Percentiles rank a stretch among this genome's conserved stretches.
These are phyloP conservation scores for Tuber calosporum DNA, from an alignment of 495 filamentous ascomycete species.

Conservation along the genomic window DNA sequence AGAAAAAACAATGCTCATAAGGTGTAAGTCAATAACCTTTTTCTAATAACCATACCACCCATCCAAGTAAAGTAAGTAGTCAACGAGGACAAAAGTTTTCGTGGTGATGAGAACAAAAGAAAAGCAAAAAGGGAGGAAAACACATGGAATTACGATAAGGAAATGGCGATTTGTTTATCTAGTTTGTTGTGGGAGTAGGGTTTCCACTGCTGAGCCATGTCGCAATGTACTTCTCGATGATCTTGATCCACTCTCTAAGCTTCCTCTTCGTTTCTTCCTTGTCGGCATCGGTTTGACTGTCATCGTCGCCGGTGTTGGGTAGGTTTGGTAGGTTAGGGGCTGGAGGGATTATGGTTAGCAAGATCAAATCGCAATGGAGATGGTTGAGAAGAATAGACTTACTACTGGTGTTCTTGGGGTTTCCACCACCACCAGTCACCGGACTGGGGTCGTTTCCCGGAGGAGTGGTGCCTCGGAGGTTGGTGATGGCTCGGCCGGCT, in stretches of 20 bases:
- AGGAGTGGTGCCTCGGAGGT: constrained; percentile 4
- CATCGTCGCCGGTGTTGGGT: not conserved
- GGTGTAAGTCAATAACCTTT: not conserved
- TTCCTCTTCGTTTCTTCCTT: not conserved
- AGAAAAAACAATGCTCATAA: too few species aligned
- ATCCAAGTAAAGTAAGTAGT: not conserved
- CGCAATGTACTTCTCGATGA: not conserved
- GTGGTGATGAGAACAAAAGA: not conserved
- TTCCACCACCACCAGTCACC: not conserved
- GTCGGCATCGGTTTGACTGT: not conserved
- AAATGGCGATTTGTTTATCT: not conserved
- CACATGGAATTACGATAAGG: not conserved
- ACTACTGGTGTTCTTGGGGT: not conserved
- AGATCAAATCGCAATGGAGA: not conserved
- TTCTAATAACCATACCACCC: not conserved
- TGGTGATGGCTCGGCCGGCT: constrained; percentile 17
- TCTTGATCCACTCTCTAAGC: not conserved
- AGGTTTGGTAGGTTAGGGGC: not conserved
- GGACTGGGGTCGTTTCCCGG: not conserved
- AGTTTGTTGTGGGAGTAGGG: not conserved
- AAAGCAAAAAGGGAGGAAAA: not conserved
- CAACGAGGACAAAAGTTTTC: not conserved
- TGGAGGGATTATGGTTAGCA: not conserved
- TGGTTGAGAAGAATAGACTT: not conserved
- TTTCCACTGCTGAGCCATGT: not conserved